Evolutionary conservation across 371 early-diverging fungal species (phyloP), one percentile per base, ranked within the genome.

Genomic region (Blakeslea trispora): DNA sequence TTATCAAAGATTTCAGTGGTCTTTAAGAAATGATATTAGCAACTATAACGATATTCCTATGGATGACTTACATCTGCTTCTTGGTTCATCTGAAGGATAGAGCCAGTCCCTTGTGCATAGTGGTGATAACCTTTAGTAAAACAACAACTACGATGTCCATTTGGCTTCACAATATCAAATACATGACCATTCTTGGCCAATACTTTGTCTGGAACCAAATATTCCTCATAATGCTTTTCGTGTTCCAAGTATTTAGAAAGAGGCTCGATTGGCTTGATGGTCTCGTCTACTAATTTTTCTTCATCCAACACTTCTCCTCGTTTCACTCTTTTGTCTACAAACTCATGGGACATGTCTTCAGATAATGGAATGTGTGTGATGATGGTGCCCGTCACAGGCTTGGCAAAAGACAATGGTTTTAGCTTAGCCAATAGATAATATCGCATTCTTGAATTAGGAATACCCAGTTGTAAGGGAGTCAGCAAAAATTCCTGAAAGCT

Each of bases 51-150:
- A 43, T 31, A 13, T 1, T 13, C 40, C 15, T 19, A 22, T 21
- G 15, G 7, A n/a, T n/a, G n/a, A 15, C 55, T 57, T 82, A 81
- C 86, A 71, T 83, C 62, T 17, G 66, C 63, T 14, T 74, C 75
- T 28, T 67, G 58, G 28, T 71, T 77, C 74, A 82, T 71, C 62
- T 88, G 86, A n/a, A 85, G 56, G 40, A 88, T 79, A 2, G 88
- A 88, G 7, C 87, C 94, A 0, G 89, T 90, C 18, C 86, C 91
- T 59, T 92, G 89, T 9, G 84, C 90, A 68, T 86, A 91, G 53
- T 87, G 87, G 50, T 73, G 77, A 60, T 92, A 93, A 0, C 88
- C 89, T 69, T 93, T 93, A 11, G 94, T 93, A 63, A 93, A 93
- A 63, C 94, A 93, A 53, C 91, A 91, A 23, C 90, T 84, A 23